phyloP scores from a whole-genome alignment of 257 asterid genomes.

The Cinchona pubescens region DNA sequence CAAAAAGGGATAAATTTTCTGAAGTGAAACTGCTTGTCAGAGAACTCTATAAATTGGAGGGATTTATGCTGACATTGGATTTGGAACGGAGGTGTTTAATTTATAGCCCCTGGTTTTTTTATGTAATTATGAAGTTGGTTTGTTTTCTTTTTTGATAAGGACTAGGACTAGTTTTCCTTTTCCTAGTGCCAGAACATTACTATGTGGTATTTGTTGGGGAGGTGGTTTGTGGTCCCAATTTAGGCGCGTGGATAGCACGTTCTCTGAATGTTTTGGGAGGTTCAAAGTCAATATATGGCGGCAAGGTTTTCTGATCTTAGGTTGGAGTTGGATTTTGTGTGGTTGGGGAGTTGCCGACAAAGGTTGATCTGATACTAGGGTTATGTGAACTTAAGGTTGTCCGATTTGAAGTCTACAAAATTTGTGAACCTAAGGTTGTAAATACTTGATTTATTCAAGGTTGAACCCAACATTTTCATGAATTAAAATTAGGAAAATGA shows the following conservation, averaged over 20 bases:
- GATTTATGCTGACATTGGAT: conserved; percentile 18
- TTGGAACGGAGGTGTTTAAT: not conserved
- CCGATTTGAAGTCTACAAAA: not conserved
- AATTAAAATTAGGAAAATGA: not conserved
- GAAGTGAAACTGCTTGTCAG: conserved; percentile 23
- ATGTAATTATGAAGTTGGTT: no score
- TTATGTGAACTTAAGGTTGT: not conserved
- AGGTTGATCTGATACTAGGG: not conserved
- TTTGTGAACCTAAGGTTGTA: not conserved
- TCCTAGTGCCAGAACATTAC: no score
- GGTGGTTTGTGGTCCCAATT: not conserved
- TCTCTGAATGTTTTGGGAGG: not conserved
- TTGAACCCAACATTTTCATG: not conserved
- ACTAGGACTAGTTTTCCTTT: no score
- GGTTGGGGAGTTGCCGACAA: not conserved
- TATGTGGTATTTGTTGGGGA: not conserved
- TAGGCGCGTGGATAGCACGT: not conserved
- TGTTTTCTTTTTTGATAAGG: no score
- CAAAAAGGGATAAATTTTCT: not conserved
- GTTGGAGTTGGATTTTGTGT: not conserved
- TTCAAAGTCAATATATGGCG: not conserved
- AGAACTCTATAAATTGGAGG: conserved; percentile 5
- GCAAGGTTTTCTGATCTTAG: not conserved
- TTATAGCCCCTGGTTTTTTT: no score
- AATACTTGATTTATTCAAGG: not conserved